phyloP scores from a whole-genome alignment of 345 rosid species.

The Draba incana region DNA sequence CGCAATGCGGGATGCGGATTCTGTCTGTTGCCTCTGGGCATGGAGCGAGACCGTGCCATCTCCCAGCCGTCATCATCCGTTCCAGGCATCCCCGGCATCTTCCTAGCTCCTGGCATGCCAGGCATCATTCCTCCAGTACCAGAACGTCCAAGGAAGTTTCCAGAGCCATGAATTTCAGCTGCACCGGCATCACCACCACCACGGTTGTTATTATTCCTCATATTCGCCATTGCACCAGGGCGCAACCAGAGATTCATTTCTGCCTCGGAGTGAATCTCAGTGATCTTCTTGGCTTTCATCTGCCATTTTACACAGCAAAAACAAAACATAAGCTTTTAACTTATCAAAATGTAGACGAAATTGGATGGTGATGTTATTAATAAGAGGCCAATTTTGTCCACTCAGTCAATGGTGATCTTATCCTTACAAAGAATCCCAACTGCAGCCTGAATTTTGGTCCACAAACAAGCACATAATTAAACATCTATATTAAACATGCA shows the following conservation, averaged over 20 bases:
- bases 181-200: slow-evolving; percentile 25
- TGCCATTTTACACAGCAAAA: slow-evolving; percentile 39
- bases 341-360: no score
- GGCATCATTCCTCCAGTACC: slow-evolving; percentile 99
- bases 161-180: slow-evolving; percentile 51
- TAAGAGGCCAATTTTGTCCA: no score
- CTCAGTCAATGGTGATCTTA: no score
- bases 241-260: slow-evolving; percentile 87
- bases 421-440: no score
- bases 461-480: no score
- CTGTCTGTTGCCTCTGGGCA: slow-evolving; percentile 73
- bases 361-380: no score
- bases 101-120: slow-evolving; percentile 90
- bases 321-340: slow-evolving; percentile 11
- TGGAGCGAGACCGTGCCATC: slow-evolving; percentile 62
- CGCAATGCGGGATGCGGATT: slow-evolving; percentile 53
- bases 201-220: slow-evolving; percentile 51
- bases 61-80: slow-evolving; percentile 82
- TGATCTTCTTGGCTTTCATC: slow-evolving; percentile 93
- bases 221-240: slow-evolving; percentile 91
- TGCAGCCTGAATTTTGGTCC: no score
- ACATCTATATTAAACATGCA: no score
- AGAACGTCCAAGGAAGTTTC: slow-evolving; percentile 66
- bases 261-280: slow-evolving; percentile 91
- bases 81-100: slow-evolving; percentile 82